phyloP scores from a whole-genome alignment of 192 early-diverging fungal genomes.

The Lobosporangium transversale region DNA sequence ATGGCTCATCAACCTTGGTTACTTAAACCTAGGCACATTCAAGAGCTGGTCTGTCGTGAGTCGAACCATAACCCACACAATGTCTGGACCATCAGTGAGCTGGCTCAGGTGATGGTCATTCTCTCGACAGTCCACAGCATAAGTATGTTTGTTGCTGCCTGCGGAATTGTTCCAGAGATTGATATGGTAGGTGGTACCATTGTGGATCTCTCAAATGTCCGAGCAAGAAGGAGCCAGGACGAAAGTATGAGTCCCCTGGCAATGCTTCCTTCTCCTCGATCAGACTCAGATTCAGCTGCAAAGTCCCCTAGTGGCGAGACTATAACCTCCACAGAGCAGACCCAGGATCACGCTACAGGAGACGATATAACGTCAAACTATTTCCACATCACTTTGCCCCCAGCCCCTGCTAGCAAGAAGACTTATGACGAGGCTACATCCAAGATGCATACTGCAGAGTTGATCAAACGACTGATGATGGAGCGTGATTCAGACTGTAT shows the following conservation, averaged over 20 bases:
- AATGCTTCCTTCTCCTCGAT: constrained; percentile 43
- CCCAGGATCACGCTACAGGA: not conserved
- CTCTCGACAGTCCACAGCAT: constrained; percentile 61
- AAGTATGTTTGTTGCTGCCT: constrained; percentile 62
- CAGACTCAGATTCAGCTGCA: constrained; percentile 18
- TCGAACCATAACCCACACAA: constrained; percentile 54
- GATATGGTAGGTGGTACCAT: constrained; percentile 63
- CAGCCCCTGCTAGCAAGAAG: constrained; percentile 22
- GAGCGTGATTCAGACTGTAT: constrained; percentile 18
- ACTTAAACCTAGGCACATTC: constrained; percentile 51
- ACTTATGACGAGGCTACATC: constrained; percentile 49
- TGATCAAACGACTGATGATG: constrained; percentile 35
- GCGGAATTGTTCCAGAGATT: constrained; percentile 65
- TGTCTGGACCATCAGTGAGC: constrained; percentile 62
- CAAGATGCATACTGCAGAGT: constrained; percentile 42
- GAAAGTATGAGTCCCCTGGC: constrained; percentile 40
- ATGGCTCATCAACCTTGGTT: constrained; percentile 68
- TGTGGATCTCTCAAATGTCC: constrained; percentile 24
- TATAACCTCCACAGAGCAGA: not conserved
- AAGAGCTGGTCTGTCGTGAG: constrained; percentile 49
- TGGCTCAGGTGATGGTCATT: constrained; percentile 64
- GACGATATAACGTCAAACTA: constrained; percentile 12
- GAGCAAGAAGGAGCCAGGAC: constrained; percentile 15
- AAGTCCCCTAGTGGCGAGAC: not conserved
- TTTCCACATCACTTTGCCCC: constrained; percentile 32